Evolutionary conservation across 108 stramenopile species (phyloP), one percentile per base, ranked within the genome.

Genomic region (Fistulifera pelliculosa): DNA sequence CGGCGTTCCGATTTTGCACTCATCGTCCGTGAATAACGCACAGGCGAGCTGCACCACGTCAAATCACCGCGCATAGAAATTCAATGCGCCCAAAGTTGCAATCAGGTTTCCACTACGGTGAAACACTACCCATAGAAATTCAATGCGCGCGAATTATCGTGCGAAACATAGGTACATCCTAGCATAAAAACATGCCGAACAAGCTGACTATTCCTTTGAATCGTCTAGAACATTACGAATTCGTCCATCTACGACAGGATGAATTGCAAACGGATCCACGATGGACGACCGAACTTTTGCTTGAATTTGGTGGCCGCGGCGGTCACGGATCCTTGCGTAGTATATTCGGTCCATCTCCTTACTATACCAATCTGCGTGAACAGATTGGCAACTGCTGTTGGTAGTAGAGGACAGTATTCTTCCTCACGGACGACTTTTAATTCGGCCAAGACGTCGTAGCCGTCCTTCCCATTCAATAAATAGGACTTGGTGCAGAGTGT

Each of bases 391-490:
- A 80, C 42, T 2, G 74, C 38, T 13, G 64, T 73, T n/a, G 72
- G 70, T 19, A 80, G 66, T 1, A 58, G 43, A 5, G 73, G 69
- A 26, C 56, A 62, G 23, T 42, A 7, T 62, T 80, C 75, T 16
- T 42, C 72, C 58, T 76, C 73, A 5, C 61, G 49, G 28, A 76
- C 39, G n/a, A 74, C 69, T 38, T 65, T 26, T 49, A 54, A 58
- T 15, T 48, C 69, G 1, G 44, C 27, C 23, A 75, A 61, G 0
- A 59, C 64, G 19, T 61, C 57, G 57, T 68, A 76, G 19, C 79
- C 79, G 51, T 80, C 79, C 62, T 70, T 73, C 27, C 75, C 75
- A 7, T 39, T 44, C 1, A 61, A 27, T 5, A 80, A 49, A 48
- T 80, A 80, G 17, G 45, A 14, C 43, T 67, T 70, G 16, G 54